Evolutionary conservation across 768 basidiomycete genomes (phyloP).

Genomic region (Pholiota molesta): DNA sequence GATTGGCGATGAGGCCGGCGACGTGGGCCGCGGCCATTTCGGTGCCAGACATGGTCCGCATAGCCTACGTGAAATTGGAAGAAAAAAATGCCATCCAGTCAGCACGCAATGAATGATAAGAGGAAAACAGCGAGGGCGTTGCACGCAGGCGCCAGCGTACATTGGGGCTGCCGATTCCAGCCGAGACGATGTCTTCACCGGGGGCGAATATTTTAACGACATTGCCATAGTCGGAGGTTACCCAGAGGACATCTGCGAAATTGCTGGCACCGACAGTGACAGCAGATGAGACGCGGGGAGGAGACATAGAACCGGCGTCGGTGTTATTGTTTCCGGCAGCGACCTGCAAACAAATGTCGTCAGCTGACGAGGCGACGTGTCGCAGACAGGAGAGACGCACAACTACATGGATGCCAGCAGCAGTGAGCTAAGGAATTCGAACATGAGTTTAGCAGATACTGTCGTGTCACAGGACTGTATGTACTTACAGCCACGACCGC

Average conservation of each 20-base stretch:
- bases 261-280: constrained; percentile 43
- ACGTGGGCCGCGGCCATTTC: too few relatives aligned
- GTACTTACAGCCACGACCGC: too few relatives aligned
- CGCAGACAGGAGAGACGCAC: too few relatives aligned
- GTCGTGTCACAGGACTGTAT: too few relatives aligned
- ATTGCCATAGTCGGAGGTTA: constrained; percentile 43
- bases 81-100: too few relatives aligned
- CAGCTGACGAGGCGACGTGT: too few relatives aligned
- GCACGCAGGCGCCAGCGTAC: not conserved
- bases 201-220: constrained; percentile 42
- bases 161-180: constrained; percentile 31
- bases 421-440: too few relatives aligned
- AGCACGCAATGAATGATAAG: too few relatives aligned
- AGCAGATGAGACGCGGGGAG: constrained; percentile 36
- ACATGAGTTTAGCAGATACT: too few relatives aligned
- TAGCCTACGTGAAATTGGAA: not conserved
- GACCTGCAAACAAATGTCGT: constrained; percentile 20
- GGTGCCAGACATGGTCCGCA: constrained; percentile 29
- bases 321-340: constrained; percentile 38
- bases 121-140: not conserved
- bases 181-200: constrained; percentile 33
- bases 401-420: too few relatives aligned
- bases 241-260: constrained; percentile 35
- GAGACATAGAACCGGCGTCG: constrained; percentile 34
- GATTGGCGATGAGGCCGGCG: too few relatives aligned